Evolutionary conservation across 495 filamentous ascomycete genomes (phyloP), one percentile per base, ranked within the genome.

Genomic region (Sabuloglossum arenarium): DNA sequence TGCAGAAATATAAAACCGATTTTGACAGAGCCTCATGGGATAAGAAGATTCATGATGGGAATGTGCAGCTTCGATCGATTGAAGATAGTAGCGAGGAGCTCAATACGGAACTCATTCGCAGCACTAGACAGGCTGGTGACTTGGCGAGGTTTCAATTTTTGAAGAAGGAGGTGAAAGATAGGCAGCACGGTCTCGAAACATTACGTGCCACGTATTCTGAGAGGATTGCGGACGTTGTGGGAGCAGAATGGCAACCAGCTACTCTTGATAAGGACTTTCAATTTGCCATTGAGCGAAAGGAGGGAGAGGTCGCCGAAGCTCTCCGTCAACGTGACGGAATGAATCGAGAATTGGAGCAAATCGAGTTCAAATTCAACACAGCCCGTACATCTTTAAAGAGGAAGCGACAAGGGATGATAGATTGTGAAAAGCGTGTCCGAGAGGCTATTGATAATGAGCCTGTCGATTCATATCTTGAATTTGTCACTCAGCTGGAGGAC

Each of bases 91-190:
- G 73, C 50, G 77, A 80, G 32, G 76, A 70, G 59, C 71, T 95
- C 27, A 82, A 81, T 30, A 68, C 73, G 3, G 88, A 97, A 61
- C 75, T 96, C 24, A 73, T 86, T 32, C 80, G 89, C 59, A 85
- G 79, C 58, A 91, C 85, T 0, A 76, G 80, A 57, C 78, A 85
- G 59, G 87, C 86, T 30, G 74, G 79, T 2, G 86, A 88, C 49
- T 71, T 86, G 31, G 93, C 90, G 37, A 78, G 80, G 54, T 70
- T 97, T 6, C 84, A 88, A 50, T 75, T 85, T 60, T 71, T 86
- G 14, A 84, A 82, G 60, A 86, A 86, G 56, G 80, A 93, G 59
- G 64, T 84, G 21, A 80, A 80, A 54, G 82, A 86, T 45, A 73
- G 79, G 24, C 74, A 81, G 64, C 76, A 75, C 23, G 81, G 82